Evolutionary conservation across 2,329 filamentous ascomycete species (phyloP).

Genomic region (Aspergillus melleus): DNA sequence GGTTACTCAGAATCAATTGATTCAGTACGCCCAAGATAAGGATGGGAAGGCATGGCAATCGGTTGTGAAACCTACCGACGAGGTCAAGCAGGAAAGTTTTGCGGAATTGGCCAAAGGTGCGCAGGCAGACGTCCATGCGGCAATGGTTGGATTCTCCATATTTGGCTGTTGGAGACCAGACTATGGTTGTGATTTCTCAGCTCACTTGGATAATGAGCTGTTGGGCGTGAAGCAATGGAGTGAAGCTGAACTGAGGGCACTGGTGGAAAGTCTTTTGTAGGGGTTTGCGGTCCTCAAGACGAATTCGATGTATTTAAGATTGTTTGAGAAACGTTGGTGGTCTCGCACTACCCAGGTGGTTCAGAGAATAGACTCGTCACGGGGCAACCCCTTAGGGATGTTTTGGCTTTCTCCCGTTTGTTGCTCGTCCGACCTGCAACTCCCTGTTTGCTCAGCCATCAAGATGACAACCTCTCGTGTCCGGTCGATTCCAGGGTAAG

Average conservation of each 20-base stretch:
- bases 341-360: no score
- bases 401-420: no score
- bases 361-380: no score
- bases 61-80: background rate
- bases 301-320: no score
- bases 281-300: no score
- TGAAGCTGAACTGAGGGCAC: background rate
- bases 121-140: background rate
- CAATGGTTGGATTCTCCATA: background rate
- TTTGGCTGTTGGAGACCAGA: background rate
- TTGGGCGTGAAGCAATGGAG: background rate
- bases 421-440: background rate
- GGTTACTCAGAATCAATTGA: background rate
- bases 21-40: background rate
- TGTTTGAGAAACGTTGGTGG: no score
- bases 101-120: background rate
- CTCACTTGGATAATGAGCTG: background rate
- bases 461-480: no score
- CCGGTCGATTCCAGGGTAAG: conserved; percentile 16
- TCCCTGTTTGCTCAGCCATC: background rate
- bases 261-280: background rate
- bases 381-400: no score
- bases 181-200: background rate
- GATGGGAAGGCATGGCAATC: background rate
- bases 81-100: background rate